Evolutionary conservation across 495 filamentous ascomycete genomes (phyloP), one percentile per base, ranked within the genome.

Genomic region (Trichocladium uniseriatum): DNA sequence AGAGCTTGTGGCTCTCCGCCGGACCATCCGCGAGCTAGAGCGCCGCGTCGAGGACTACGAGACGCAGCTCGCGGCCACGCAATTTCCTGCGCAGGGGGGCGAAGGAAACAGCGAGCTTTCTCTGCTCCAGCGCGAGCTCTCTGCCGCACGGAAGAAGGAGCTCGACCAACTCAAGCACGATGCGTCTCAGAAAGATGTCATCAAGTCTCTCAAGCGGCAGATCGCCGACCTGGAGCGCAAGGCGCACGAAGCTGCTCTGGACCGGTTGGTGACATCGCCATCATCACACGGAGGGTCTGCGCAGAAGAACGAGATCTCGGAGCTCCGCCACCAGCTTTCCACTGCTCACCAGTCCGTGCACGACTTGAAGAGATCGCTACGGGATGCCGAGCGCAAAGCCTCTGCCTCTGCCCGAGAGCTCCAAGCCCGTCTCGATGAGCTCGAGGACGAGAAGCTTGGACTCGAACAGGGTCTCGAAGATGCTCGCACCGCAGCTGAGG

Each of bases 361-460:
- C 34, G 80, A 86, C 29, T 53, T 78, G 48, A 79, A 78, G 43
- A 68, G 64, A 44, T 58, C 67, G 13, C 59, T 70, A 6, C 58
- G 62, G 19, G 64, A 66, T 3, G 59, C 57, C 8, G 90, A 95
- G 61, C 79, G 82, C 62, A 91, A 87, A 19, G 84, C 87, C 0
- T 69, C 94, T 11, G 89, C 87, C 2, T 76, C 90, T 51, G 88
- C 92, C 64, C 82, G 78, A 3, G 78, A 95, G 39, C 81, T 95
- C 29, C 78, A 89, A 41, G 79, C 84, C 45, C 89, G 84, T 5
- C 64, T 95, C 37, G 87, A 94, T 60, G 88, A 95, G 59, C 70
- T 95, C 11, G 90, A 91, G 64, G 89, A 96, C 64, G 82, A 87
- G 18, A 94, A 92, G 66, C 82, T 94, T 18, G 88, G 83, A 0